phyloP scores from a whole-genome alignment of 1,284 basidiomycete species.

The Ceratobasidium sp. region DNA sequence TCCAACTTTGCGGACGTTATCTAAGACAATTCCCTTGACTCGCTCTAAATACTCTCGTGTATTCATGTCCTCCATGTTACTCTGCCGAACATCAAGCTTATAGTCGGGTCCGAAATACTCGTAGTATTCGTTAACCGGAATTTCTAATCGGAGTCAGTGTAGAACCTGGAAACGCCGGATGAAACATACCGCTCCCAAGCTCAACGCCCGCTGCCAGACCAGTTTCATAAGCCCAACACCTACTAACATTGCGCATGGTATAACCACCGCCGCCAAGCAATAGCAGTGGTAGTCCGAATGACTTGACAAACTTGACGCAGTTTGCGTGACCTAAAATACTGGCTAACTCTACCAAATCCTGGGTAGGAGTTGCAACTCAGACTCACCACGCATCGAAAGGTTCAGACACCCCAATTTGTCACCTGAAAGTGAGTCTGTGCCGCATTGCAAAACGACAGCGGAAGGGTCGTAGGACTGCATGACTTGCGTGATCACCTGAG shows the following conservation, averaged over 20 bases:
- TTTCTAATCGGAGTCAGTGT: slow-evolving; percentile 61
- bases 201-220: slow-evolving; percentile 96
- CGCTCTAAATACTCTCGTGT: slow-evolving; percentile 92
- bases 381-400: slow-evolving; percentile 89
- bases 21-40: slow-evolving; percentile 90
- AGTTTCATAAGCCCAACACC: slow-evolving; percentile 98
- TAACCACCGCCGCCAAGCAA: slow-evolving; percentile 98
- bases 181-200: slow-evolving; percentile 72
- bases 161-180: not conserved
- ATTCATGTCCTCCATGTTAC: slow-evolving; percentile 97
- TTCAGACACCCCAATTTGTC: slow-evolving; percentile 98
- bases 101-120: slow-evolving; percentile 99
- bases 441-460: slow-evolving; percentile 97
- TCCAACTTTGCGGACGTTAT: slow-evolving; percentile 83
- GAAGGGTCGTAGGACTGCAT: slow-evolving; percentile 97
- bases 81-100: slow-evolving; percentile 93
- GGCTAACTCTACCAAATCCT: too few species aligned
- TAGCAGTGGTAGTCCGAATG: slow-evolving; percentile 91
- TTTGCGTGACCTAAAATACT: slow-evolving; percentile 79
- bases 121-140: slow-evolving; percentile 97
- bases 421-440: slow-evolving; percentile 96
- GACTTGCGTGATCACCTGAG: slow-evolving; percentile 88
- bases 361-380: not conserved
- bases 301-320: slow-evolving; percentile 97
- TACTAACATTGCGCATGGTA: slow-evolving; percentile 96